Percentiles rank a stretch among this genome's conserved stretches.
phyloP scores from a whole-genome alignment of 768 basidiomycete species.

The Fomitopsis serialis region DNA sequence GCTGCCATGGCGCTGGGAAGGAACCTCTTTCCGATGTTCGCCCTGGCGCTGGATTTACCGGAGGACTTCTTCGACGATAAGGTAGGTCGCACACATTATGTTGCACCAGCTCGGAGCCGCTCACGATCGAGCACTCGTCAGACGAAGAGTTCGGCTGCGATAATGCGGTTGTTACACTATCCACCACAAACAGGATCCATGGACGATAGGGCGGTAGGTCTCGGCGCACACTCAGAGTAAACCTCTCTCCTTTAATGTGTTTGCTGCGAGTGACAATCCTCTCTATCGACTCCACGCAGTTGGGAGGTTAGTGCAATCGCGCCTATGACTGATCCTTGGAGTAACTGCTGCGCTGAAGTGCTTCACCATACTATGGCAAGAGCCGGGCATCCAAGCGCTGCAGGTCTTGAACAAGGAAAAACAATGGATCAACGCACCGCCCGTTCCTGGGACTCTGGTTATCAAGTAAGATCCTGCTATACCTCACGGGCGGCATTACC shows the following conservation, averaged over 20 bases:
- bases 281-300: constrained; percentile 3
- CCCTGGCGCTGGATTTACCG: constrained; percentile 71
- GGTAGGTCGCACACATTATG: constrained; percentile 33
- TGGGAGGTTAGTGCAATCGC: background rate
- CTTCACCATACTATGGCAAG: constrained; percentile 83
- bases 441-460: constrained; percentile 53
- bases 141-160: constrained; percentile 74
- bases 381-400: constrained; percentile 42
- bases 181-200: constrained; percentile 66
- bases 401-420: constrained; percentile 47
- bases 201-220: constrained; percentile 66
- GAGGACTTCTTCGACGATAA: constrained; percentile 82
- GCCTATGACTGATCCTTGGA: background rate
- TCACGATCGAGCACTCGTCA: constrained; percentile 23
- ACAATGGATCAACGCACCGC: constrained; percentile 51
- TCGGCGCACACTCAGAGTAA: constrained; percentile 85
- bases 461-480: constrained; percentile 39
- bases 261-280: constrained; percentile 9
- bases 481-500: background rate
- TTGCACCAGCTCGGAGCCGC: background rate
- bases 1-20: constrained; percentile 55
- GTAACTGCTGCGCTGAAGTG: constrained; percentile 41
- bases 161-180: constrained; percentile 83
- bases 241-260: constrained; percentile 18
- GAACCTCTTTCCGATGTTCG: constrained; percentile 77